These are phyloP conservation scores for Cyclotella sp. DNA, from an alignment of 108 stramenopile species.

Conservation along the genomic window DNA sequence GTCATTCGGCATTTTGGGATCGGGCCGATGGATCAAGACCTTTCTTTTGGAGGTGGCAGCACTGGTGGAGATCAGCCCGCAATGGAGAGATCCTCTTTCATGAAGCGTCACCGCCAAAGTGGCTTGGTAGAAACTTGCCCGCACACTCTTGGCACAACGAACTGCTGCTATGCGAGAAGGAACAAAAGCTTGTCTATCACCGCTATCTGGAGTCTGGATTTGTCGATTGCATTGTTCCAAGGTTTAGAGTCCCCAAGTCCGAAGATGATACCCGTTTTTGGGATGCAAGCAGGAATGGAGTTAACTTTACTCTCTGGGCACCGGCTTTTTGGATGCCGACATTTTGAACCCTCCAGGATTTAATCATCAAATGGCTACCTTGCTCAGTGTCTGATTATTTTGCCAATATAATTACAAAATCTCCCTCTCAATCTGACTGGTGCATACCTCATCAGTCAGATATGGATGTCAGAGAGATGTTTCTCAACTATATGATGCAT, in stretches of 20 bases:
- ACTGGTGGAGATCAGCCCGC: slow-evolving; percentile 8
- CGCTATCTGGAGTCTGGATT: slow-evolving; percentile 21
- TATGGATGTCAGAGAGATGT: slow-evolving; percentile 5
- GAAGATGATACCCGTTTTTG: slow-evolving; percentile 49
- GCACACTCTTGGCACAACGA: slow-evolving; percentile 1
- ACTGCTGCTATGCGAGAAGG: neutral
- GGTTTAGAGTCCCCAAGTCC: slow-evolving; percentile 42
- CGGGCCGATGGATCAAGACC: slow-evolving; percentile 39
- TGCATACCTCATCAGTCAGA: neutral
- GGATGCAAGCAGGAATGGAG: slow-evolving; percentile 45
- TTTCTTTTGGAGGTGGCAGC: slow-evolving; percentile 47
- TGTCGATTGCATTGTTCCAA: neutral
- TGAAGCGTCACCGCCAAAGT: neutral
- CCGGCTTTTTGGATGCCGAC: slow-evolving; percentile 50
- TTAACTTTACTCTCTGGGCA: slow-evolving; percentile 36
- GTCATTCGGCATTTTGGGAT: slow-evolving; percentile 32
- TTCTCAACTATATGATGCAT: slow-evolving; percentile 1
- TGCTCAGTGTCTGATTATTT: slow-evolving; percentile 15
- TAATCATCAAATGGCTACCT: slow-evolving; percentile 15
- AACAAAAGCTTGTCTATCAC: neutral
- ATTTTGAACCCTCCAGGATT: slow-evolving; percentile 20
- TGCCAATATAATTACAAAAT: neutral
- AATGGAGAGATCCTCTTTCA: slow-evolving; percentile 27
- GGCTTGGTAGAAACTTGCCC: slow-evolving; percentile 8
- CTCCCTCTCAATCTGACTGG: neutral